Evolutionary conservation across 352 stramenopile genomes (phyloP), one percentile per base, ranked within the genome.

Genomic region (Globisporangium viniferum): DNA sequence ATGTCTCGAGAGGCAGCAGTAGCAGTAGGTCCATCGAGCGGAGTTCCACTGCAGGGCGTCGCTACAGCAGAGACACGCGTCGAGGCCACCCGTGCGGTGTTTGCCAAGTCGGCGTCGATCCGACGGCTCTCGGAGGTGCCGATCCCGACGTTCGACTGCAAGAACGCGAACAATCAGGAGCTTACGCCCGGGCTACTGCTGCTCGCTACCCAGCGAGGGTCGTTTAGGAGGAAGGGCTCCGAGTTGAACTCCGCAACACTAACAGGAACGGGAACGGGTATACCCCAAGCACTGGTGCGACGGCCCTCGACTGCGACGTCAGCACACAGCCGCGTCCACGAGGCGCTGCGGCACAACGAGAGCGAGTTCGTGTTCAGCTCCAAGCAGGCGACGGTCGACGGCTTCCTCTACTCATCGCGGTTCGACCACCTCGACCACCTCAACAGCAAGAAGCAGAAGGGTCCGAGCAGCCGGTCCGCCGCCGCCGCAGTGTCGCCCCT

Each of bases 351-450:
- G 1, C 76, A 74, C 44, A 90, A 71, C 44, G 79, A 81, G 22
- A 88, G 70, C 41, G 78, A 84, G 31, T 92, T 92, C 58, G 73
- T 81, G 49, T 80, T 85, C 63, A 82, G 74, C 10, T 82, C 66
- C 57, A 88, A 89, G 41, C 56, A 79, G 14, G 56, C 73, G 0
- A 81, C 76, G 0, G 49, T 88, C 24, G 76, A 90, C 20, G 79
- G 81, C 2, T 68, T 90, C 8, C 66, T 81, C 22, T 88, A 90
- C 62, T 84, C 79, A 8, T 88, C 81, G 10, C 72, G 81, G 20
- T 90, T 88, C 18, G 59, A 64, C 53, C 73, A 84, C 7, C 79
- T 84, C 29, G 72, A 77, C n/a, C 58, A 74, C 46, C 60, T 72
- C 12, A 59, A 66, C n/a, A 44, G 36, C 36, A 55, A 20, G 46